Evolutionary conservation across 2,329 filamentous ascomycete genomes (phyloP), one percentile per base, ranked within the genome.

Genomic region (Nemania sp.): DNA sequence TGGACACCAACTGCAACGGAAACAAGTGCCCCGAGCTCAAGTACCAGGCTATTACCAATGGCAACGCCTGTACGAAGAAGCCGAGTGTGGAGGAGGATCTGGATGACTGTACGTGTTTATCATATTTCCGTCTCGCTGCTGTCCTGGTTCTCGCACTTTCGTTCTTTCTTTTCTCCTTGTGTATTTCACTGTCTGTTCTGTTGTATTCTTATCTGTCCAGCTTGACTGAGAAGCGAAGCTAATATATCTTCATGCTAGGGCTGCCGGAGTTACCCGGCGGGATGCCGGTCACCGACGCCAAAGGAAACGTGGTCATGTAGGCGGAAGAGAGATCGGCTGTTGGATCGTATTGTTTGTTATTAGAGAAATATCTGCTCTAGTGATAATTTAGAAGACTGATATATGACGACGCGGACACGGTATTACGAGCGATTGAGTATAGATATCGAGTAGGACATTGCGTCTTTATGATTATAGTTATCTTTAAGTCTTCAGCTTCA

Each of bases 1-100:
- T 75, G 73, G 73, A 71, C 27, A 71, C 66, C 45, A 69, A 72
- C 29, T 81, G 71, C 32, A 66, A 66, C 13, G 64, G 64, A 1
- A 41, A 68, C 62, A 57, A 54, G 6, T 74, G 73, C 29, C 58
- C 62, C 6, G 70, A 64, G 58, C 61, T 75, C 13, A 27, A 20
- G 52, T 73, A 73, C n/a, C 73, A 73, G 55, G 55, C 68, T 5
- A 72, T 74, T 15, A 62, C 49, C 55, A 62, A 69, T 29, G 73
- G 72, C 0, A 74, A 74, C 38, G 64, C 70, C 18, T 74, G 73
- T 41, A 68, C 58, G 3, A 70, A 71, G 61, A 57, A 64, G 41
- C 62, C 66, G n/a, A 49, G 54, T 0, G 66, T 74, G 5, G 66
- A 74, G 24, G 73, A 75, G 57, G 52, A 71, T 10, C 18, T 74